Base-by-base conservation (phyloP, 306 rosid species). In the Citrullus mucosospermus region DNA sequence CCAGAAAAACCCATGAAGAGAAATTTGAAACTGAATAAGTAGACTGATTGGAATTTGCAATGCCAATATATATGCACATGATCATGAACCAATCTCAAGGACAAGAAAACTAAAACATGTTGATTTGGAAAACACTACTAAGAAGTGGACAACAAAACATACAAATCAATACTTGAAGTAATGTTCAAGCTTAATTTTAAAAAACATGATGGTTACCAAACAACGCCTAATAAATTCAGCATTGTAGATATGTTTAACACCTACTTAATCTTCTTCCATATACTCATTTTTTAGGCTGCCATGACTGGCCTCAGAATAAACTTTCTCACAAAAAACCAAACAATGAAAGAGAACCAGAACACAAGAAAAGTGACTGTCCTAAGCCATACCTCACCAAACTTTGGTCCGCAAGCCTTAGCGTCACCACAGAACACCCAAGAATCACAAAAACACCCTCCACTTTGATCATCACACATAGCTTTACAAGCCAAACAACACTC, bases 381-480 rank as follows among this genome's bases (percentile, higher is more conserved):
- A 43, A 41, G 17, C 8, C 75, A 72, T 72, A 72, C 77, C 60
- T 95, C 98, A 3, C 98, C 97, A 3, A 91, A 92, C 58, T 81
- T 87, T 16, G 91, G 78, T 56, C 98, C 97, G 48, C 98, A 95
- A 80, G 89, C 78, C 69, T 85, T 58, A 57, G 80, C 83, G 73
- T 89, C 82, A 25, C 97, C 97, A 82, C 97, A 95, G 58, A 83
- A 95, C 6, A 95, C 97, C 97, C 97, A 95, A n/a, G 92, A 72
- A 84, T 95, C 91, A 81, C 98, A 95, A 34, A 88, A 82, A 76
- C 97, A 95, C 9, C 96, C 96, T 6, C 98, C 98, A 79, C 88
- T 93, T 7, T 81, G 88, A 54, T 89, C 93, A 54, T 83, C 88
- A 60, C 98, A 95, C 97, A 91, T 95, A 20, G 88, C 78, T 80